Conservation (phyloP, 176 grass and related monocot species). For the Bonia amplexicaulis region DNA sequence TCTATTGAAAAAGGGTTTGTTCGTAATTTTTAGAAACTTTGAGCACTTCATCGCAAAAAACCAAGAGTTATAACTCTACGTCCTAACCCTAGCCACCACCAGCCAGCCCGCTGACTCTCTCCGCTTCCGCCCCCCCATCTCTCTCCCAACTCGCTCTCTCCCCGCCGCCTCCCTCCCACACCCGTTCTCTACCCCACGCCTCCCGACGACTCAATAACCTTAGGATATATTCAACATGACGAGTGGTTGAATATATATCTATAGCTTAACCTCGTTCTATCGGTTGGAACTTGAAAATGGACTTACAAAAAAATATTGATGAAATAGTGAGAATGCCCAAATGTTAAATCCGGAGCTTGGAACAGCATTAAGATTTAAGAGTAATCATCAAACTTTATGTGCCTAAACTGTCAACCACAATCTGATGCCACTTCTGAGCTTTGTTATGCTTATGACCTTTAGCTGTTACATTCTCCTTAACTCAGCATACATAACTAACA, state of each 20-base stretch:
- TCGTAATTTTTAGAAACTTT: no score
- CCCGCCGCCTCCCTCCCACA: no score
- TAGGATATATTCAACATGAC: neutral
- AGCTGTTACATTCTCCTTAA: neutral
- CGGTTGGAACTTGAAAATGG: neutral
- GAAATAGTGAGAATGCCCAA: neutral
- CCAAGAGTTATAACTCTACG: no score
- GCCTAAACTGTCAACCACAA: neutral
- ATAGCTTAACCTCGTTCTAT: neutral
- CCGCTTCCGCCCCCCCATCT: no score
- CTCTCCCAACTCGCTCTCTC: no score
- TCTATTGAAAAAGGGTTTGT: no score
- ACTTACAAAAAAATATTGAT: neutral
- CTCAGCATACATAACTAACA: neutral
- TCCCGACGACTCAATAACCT: no score
- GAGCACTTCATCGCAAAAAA: no score
- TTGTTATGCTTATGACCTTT: neutral
- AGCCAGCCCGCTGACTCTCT: no score
- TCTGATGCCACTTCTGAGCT: neutral
- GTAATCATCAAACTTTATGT: neutral
- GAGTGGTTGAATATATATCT: neutral
- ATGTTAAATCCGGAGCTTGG: neutral
- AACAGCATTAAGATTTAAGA: neutral
- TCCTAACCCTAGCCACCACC: no score
- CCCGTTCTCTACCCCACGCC: no score